phyloP scores from a whole-genome alignment of 495 filamentous ascomycete genomes.

The Rhypophila decipiens region DNA sequence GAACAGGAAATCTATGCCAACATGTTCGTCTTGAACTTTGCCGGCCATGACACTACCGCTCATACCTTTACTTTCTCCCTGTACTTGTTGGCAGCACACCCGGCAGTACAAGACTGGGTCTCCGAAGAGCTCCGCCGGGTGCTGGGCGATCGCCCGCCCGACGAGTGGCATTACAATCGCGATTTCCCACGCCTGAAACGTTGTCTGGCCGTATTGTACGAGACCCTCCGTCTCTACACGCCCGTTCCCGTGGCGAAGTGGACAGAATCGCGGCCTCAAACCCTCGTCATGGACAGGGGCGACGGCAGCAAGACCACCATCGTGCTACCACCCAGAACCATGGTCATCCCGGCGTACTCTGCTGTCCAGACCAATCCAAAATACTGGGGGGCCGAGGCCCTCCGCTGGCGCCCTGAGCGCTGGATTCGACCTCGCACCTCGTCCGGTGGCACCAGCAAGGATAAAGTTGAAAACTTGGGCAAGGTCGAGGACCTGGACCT shows the following conservation, averaged over 20 bases:
- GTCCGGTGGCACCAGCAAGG: no score
- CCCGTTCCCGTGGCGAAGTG: conserved; percentile 37
- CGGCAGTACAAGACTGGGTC: conserved; percentile 39
- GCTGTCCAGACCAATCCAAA: conserved; percentile 18
- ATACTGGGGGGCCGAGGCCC: conserved; percentile 23
- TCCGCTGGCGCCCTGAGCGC: conserved; percentile 28
- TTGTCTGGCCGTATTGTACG: conserved; percentile 42
- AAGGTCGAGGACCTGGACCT: neutral
- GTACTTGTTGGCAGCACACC: conserved; percentile 40
- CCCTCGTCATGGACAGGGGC: conserved; percentile 11
- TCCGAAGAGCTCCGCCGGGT: conserved; percentile 17
- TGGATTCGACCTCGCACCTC: no score
- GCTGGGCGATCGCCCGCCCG: conserved; percentile 15
- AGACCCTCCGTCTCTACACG: conserved; percentile 47
- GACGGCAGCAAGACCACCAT: conserved; percentile 3
- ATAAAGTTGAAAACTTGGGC: no score
- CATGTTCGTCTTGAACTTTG: conserved; percentile 49
- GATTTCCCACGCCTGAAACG: conserved; percentile 39
- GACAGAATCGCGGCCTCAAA: conserved; percentile 19
- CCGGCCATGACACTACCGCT: conserved; percentile 51
- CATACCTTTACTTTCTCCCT: conserved; percentile 45
- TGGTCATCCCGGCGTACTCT: conserved; percentile 9
- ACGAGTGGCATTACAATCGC: conserved; percentile 33
- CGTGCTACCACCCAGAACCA: conserved; percentile 14
- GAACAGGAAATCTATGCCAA: conserved; percentile 43